Conservation (phyloP, 140 eudicot genomes). For the Bidens hawaiensis region DNA sequence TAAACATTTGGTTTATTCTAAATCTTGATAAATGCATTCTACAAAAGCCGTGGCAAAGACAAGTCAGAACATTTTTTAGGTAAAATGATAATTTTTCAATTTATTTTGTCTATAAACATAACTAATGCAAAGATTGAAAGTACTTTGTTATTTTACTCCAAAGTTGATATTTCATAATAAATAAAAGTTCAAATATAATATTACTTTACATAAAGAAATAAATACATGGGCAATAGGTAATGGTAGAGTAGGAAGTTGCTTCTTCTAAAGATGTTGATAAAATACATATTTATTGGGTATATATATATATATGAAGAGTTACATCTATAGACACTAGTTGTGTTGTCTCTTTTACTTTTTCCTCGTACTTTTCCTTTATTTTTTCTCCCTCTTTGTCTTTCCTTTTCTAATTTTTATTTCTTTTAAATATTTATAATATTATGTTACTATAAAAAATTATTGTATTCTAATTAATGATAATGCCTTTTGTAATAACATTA, state of each 20-base stretch:
- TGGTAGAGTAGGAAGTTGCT: background rate
- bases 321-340: background rate
- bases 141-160: background rate
- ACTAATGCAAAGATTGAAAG: background rate
- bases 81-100: background rate
- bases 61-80: background rate
- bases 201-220: background rate
- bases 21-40: background rate
- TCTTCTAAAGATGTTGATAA: background rate
- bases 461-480: background rate
- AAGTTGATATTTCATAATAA: background rate
- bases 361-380: background rate
- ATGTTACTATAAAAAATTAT: background rate
- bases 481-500: background rate
- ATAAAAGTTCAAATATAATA: background rate
- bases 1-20: background rate
- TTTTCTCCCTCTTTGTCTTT: background rate
- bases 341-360: slow-evolving; percentile 3
- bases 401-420: background rate
- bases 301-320: background rate
- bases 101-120: background rate
- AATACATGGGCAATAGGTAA: background rate
- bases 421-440: background rate
- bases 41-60: background rate
- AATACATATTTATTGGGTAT: background rate